Evolutionary conservation across 257 asterid species (phyloP).

Genomic region (Nicotiana benthamiana): DNA sequence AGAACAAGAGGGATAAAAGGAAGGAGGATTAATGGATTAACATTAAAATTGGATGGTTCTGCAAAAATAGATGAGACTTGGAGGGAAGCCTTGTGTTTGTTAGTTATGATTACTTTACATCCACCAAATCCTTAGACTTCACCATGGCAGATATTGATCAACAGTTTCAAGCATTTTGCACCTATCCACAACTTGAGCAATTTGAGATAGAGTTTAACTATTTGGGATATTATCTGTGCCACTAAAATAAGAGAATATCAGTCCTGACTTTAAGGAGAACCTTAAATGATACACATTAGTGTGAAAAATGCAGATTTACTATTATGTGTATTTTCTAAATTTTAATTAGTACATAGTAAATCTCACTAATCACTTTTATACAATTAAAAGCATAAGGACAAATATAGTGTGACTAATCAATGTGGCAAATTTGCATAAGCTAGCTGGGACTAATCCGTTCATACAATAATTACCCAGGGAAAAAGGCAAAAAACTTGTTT

Average conservation of each 20-base stretch:
- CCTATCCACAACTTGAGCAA: not conserved
- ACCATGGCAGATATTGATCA: not conserved
- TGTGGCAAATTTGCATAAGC: not conserved
- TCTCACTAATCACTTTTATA: not conserved
- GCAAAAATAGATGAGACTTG: not conserved
- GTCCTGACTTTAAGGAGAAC: not conserved
- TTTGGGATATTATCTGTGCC: not conserved
- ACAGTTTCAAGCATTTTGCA: not conserved
- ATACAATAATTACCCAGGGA: no score
- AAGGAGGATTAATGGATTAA: not conserved
- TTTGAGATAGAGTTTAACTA: not conserved
- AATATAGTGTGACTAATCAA: not conserved
- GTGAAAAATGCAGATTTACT: not conserved
- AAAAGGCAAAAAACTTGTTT: not conserved
- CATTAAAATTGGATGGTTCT: conserved; percentile 3
- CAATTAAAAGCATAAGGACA: not conserved
- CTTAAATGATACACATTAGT: not conserved
- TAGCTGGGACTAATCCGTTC: not conserved
- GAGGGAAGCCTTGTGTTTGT: not conserved
- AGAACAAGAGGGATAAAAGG: not conserved
- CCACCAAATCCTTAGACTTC: not conserved
- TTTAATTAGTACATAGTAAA: not conserved
- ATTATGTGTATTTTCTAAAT: not conserved
- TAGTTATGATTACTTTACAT: not conserved
- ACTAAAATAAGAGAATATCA: not conserved